Percentiles rank a stretch among this genome's conserved stretches.
These are phyloP conservation scores for Pseudohalonectria lignicola DNA, from an alignment of 2,329 filamentous ascomycete genomes.

Conservation along the genomic window DNA sequence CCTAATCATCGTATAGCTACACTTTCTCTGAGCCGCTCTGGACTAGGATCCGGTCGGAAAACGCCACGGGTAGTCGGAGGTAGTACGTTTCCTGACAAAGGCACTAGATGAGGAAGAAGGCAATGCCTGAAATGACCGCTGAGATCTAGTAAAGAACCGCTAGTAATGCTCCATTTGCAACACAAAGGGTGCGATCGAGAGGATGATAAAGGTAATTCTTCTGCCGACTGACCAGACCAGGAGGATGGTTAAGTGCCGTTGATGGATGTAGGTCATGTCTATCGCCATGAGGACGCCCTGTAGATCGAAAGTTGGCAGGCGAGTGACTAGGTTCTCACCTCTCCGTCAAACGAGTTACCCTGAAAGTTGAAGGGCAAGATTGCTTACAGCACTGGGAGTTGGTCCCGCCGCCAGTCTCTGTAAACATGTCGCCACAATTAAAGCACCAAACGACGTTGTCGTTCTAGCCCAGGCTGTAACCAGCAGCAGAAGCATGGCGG, in stretches of 20 bases:
- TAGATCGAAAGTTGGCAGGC: constrained; percentile 2
- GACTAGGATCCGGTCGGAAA: constrained; percentile 25
- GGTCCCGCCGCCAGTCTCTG: constrained; percentile 20
- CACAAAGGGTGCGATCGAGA: constrained; percentile 15
- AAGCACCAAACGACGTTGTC: constrained; percentile 13
- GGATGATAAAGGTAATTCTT: constrained; percentile 12
- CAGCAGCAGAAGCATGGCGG: constrained; percentile 14
- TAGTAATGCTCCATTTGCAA: constrained; percentile 15
- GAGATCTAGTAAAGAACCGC: constrained; percentile 20
- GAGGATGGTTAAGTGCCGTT: constrained; percentile 20
- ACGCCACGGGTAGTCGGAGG: constrained; percentile 25
- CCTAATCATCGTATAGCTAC: constrained; percentile 21
- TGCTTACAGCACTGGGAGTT: constrained; percentile 16
- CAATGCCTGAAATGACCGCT: constrained; percentile 12
- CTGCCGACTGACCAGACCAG: constrained; percentile 19
- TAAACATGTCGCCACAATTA: constrained; percentile 18
- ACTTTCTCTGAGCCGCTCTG: constrained; percentile 25
- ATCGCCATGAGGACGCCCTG: constrained; percentile 24
- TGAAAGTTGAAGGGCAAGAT: not conserved
- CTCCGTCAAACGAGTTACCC: no score
- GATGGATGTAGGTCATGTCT: constrained; percentile 25
- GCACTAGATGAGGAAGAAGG: constrained; percentile 17
- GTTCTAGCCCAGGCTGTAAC: constrained; percentile 17
- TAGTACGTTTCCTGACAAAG: constrained; percentile 26
- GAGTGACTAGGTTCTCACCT: no score